Conservation (phyloP, 2,329 filamentous ascomycete genomes). For the Cordyceps fumosorosea region DNA sequence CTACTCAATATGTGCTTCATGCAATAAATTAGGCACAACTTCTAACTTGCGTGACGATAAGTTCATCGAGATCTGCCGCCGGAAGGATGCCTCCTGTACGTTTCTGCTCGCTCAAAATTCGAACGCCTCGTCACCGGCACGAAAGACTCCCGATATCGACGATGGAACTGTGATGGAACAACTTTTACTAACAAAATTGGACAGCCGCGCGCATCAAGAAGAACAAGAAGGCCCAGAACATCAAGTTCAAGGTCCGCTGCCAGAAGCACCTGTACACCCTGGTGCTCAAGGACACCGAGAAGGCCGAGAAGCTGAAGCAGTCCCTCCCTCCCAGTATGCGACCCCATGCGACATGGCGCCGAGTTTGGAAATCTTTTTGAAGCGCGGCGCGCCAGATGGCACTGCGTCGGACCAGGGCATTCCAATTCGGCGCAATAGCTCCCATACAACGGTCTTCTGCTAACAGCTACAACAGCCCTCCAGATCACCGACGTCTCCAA, state of each 20-base stretch:
- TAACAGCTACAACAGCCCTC: constrained; percentile 33
- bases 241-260: constrained; percentile 99
- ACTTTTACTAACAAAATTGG: constrained; percentile 9
- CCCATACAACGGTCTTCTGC: constrained; percentile 11
- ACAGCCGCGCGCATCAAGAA: constrained; percentile 91
- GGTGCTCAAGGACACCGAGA: constrained; percentile 95
- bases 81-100: constrained; percentile 99
- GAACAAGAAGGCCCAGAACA: constrained; percentile 81
- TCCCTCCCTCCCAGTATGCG: constrained; percentile 89
- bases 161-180: background rate
- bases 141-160: background rate
- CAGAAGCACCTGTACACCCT: constrained; percentile 94
- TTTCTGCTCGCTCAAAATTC: constrained; percentile 26
- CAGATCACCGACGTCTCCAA: constrained; percentile 48
- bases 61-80: constrained; percentile 99
- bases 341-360: background rate
- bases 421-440: constrained; percentile 1
- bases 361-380: background rate
- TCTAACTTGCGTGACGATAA: constrained; percentile 35
- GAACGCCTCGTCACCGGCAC: background rate
- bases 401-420: background rate
- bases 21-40: background rate
- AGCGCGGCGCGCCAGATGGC: too few species aligned
- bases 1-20: too few species aligned
- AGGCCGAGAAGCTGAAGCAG: constrained; percentile 99